A percentile compares a stretch with the other conserved stretches of the same genome.
phyloP scores from a whole-genome alignment of 345 rosid genomes.

The Cardamine occulta region DNA sequence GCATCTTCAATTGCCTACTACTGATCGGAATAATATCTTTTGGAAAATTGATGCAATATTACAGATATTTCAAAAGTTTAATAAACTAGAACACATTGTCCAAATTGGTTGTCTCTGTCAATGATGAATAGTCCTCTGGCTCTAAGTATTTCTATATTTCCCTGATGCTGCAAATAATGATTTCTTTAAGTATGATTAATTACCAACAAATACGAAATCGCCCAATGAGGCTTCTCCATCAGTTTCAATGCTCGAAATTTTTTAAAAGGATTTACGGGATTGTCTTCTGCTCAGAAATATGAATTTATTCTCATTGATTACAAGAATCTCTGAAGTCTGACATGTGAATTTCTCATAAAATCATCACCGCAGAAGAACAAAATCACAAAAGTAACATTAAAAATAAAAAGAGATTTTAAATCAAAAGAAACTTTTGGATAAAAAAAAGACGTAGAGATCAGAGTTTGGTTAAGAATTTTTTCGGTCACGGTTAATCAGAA shows the following conservation, averaged over 20 bases:
- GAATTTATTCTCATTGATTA: constrained; percentile 42
- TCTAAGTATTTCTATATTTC: too few species aligned
- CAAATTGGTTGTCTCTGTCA: too few species aligned
- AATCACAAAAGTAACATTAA: accelerated
- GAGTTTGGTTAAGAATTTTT: constrained; percentile 38
- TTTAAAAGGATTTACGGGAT: neutral
- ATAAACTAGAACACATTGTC: too few species aligned
- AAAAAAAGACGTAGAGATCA: constrained; percentile 28
- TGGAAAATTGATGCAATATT: too few species aligned
- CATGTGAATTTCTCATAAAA: constrained; percentile 43
- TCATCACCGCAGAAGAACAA: constrained; percentile 25
- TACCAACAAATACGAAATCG: too few species aligned
- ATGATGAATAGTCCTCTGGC: too few species aligned
- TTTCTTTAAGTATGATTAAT: too few species aligned
- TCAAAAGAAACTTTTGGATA: neutral
- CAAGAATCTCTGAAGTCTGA: constrained; percentile 48
- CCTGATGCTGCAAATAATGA: too few species aligned
- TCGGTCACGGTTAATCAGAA: constrained; percentile 47
- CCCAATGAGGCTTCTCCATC: too few species aligned
- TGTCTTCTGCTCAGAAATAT: constrained; percentile 38
- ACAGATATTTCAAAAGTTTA: too few species aligned
- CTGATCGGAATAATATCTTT: too few species aligned
- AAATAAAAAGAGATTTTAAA: neutral
- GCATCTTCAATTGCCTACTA: too few species aligned
- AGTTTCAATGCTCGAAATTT: neutral